phyloP scores from a whole-genome alignment of 106 monocot species.

The Allium cepa region DNA sequence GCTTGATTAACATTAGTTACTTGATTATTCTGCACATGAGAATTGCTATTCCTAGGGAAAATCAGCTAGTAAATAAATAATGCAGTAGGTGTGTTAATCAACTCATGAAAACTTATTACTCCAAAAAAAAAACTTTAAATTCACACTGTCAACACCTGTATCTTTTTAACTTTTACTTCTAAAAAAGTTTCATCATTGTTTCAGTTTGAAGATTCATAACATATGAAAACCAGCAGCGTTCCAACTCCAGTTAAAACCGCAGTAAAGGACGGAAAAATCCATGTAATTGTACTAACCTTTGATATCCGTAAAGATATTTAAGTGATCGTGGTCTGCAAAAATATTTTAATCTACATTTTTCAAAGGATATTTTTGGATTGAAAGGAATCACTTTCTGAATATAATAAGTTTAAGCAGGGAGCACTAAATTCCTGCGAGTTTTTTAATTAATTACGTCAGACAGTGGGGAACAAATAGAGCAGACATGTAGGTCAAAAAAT shows the following conservation, averaged over 20 bases:
- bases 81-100: background rate
- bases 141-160: background rate
- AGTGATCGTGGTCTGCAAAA: background rate
- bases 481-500: background rate
- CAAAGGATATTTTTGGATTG: conserved; percentile 1
- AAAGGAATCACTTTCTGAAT: background rate
- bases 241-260: background rate
- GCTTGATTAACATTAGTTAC: background rate
- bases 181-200: conserved; percentile 1
- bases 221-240: background rate
- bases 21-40: background rate
- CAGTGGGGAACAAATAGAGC: conserved; percentile 4
- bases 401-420: background rate
- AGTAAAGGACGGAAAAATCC: background rate
- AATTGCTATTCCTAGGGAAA: background rate
- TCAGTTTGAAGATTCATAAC: conserved; percentile 7
- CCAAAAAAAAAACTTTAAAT: background rate
- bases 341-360: no score
- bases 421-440: conserved; percentile 2
- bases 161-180: background rate
- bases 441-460: background rate
- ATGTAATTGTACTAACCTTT: background rate
- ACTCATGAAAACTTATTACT: background rate
- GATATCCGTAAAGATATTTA: background rate
- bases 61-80: background rate